Evolutionary conservation across 805 yeast genomes (phyloP).

Genomic region (Sugiyamaella valdiviana): DNA sequence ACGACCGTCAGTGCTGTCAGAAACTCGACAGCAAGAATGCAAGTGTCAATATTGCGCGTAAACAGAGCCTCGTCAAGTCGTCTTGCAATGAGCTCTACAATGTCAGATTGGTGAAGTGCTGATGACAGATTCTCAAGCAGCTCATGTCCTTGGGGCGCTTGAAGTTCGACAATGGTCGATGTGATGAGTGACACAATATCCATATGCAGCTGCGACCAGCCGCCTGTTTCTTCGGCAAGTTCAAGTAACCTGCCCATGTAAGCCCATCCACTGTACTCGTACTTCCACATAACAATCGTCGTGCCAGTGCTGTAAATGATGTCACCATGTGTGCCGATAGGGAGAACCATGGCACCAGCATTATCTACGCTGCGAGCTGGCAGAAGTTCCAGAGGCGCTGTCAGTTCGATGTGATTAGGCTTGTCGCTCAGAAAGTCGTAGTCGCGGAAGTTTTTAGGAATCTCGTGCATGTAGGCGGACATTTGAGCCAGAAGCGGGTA

Average conservation of each 20-base stretch:
- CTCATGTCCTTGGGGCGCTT: conserved; percentile 38
- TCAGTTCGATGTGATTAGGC: conserved; percentile 47
- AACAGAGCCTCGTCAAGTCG: conserved; percentile 65
- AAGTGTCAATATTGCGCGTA: conserved; percentile 42
- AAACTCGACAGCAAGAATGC: conserved; percentile 44
- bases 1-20: conserved; percentile 43
- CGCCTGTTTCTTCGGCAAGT: conserved; percentile 38
- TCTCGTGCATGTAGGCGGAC: conserved; percentile 53
- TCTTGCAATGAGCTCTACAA: conserved; percentile 55
- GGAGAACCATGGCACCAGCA: conserved; percentile 40
- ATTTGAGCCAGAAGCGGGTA: conserved; percentile 52
- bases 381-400: conserved; percentile 42
- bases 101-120: conserved; percentile 48
- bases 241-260: conserved; percentile 71
- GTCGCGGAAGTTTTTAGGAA: conserved; percentile 36
- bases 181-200: conserved; percentile 2
- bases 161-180: conserved; percentile 4
- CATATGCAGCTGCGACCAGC: conserved; percentile 28
- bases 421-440: conserved; percentile 42
- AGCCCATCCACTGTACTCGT: conserved; percentile 82
- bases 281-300: conserved; percentile 45
- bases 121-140: conserved; percentile 38
- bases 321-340: conserved; percentile 63
- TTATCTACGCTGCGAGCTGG: conserved; percentile 52
- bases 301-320: conserved; percentile 45